Evolutionary conservation across 805 yeast species (phyloP).

Genomic region (Lachancea dasiensis): DNA sequence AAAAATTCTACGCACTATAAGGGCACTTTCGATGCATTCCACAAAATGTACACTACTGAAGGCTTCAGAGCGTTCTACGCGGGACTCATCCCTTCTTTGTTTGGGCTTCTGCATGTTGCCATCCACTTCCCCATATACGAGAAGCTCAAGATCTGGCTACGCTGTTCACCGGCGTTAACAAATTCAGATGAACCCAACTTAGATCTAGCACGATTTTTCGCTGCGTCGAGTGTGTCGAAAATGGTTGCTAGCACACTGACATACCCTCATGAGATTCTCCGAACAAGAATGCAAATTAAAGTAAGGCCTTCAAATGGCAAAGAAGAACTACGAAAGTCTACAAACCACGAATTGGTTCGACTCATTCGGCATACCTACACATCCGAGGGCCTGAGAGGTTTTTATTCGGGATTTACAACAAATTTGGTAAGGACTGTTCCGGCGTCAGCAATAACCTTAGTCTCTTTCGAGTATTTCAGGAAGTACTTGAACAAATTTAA

Average conservation of each 20-base stretch:
- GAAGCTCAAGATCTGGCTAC: constrained; percentile 54
- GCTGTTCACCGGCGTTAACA: constrained; percentile 23
- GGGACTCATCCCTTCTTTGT: constrained; percentile 83
- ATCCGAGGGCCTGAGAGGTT: constrained; percentile 71
- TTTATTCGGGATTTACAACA: constrained; percentile 83
- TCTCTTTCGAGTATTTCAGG: constrained; percentile 80
- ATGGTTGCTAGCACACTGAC: constrained; percentile 85
- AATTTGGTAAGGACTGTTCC: constrained; percentile 90
- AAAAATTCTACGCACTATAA: constrained; percentile 36
- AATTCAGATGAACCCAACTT: constrained; percentile 19
- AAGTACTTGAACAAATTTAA: constrained; percentile 37
- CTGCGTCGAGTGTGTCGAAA: constrained; percentile 76
- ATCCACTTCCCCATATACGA: constrained; percentile 95
- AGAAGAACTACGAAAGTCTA: background rate
- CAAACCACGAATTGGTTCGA: constrained; percentile 6
- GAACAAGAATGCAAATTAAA: constrained; percentile 77
- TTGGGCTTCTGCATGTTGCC: constrained; percentile 91
- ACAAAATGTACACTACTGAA: constrained; percentile 69
- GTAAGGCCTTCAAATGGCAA: constrained; percentile 29
- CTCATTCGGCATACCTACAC: constrained; percentile 32
- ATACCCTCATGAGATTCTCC: constrained; percentile 90
- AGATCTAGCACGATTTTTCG: constrained; percentile 40
- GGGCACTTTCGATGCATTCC: constrained; percentile 81
- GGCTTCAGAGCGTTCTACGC: constrained; percentile 79
- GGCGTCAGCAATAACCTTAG: constrained; percentile 90